Base-by-base conservation (phyloP, 2,329 filamentous ascomycete genomes). In the Rutstroemia sydowiana region DNA sequence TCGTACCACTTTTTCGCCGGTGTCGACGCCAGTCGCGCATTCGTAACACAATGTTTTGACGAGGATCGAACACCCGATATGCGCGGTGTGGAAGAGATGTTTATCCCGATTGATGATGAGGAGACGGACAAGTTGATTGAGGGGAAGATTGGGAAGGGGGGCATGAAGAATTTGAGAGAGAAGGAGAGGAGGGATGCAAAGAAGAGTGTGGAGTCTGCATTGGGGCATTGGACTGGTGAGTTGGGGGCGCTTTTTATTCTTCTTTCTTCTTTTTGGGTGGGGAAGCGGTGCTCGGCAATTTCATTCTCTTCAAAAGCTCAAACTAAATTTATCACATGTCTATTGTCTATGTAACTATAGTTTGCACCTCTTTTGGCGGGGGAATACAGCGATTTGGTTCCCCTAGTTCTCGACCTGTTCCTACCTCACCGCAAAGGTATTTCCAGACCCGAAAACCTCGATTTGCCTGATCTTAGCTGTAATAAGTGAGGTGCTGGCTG, bases 41-140 rank as follows among this genome's bases (percentile, higher is more conserved):
- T 90, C 69, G 83, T 98, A 9, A 97, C 93, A 2, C 89, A 88
- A 16, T 98, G 93, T 69, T 98, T 98, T 72, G 73, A 80, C 36
- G 58, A 53, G 8, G 93, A 98, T 73, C 75, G 84, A 30, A 93
- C 84, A 2, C 77, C 87, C 3, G 93, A 98, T 71, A 72, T 96
- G 67, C 80, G 87, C 55, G 93, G 93, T 42, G 85, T 88, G 4
- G 93, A 97, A 71, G 78, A 84, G 57, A 93, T 95, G 79, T 97
- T 82, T 70, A 66, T 92, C 8, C 82, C 82, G 1, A 61, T 81
- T 31, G 81, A 85, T 66, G 75, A 84, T 62, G 73, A 76, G 1
- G 73, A 75, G 51, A 76, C 86, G 23, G 86, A 91, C 67, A 62
- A 65, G 32, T 69, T 40, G 20, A 48, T 52, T 16, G 45, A 48